Conservation (phyloP, 768 basidiomycete genomes). For the Rubroboletus satanas region DNA sequence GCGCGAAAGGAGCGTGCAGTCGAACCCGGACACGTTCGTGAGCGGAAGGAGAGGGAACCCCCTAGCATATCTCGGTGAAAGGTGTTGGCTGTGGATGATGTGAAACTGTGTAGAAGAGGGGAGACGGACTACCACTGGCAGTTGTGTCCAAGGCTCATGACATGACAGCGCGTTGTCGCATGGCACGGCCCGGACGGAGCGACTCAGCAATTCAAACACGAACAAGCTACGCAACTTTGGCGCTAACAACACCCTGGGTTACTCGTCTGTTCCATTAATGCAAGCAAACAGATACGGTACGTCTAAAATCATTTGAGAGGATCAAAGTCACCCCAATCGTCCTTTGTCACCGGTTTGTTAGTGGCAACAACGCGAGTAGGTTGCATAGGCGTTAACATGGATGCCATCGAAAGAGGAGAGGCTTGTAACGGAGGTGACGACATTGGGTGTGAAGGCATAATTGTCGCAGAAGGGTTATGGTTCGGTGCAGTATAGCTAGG, state of each 20-base stretch:
- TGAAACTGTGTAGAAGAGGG: neutral
- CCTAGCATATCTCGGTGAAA: slow-evolving; percentile 9
- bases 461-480: slow-evolving; percentile 14
- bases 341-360: slow-evolving; percentile 52
- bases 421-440: slow-evolving; percentile 31
- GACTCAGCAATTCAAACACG: slow-evolving; percentile 20
- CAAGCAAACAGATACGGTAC: slow-evolving; percentile 1
- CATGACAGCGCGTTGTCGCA: neutral
- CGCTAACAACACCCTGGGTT: neutral
- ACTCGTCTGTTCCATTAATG: neutral
- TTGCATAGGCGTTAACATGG: slow-evolving; percentile 58
- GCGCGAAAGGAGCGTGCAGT: neutral
- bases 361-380: slow-evolving; percentile 39
- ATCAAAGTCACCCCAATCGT: slow-evolving; percentile 82
- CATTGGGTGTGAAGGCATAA: slow-evolving; percentile 22
- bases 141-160: slow-evolving; percentile 3
- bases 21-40: neutral
- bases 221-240: slow-evolving; percentile 16
- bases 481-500: slow-evolving; percentile 14
- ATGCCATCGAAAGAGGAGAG: slow-evolving; percentile 39
- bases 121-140: neutral
- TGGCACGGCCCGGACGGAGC: neutral
- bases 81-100: neutral
- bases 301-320: slow-evolving; percentile 38
- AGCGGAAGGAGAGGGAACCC: neutral